phyloP scores from a whole-genome alignment of 2,329 filamentous ascomycete species.

The Arachnopeziza araneosa region DNA sequence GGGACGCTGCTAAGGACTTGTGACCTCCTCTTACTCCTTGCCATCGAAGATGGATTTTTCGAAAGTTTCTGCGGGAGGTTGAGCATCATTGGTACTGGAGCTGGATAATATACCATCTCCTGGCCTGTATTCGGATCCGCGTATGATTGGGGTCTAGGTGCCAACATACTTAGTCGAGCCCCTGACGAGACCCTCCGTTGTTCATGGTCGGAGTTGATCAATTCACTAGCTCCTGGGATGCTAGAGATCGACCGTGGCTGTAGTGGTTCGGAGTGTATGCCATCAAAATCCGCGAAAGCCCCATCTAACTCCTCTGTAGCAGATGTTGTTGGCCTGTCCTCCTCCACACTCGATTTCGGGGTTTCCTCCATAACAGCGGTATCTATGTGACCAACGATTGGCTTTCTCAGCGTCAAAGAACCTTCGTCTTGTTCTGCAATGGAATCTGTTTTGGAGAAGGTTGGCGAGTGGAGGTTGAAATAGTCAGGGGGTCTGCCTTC shows the following conservation, averaged over 20 bases:
- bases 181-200: slow-evolving; percentile 7
- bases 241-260: not conserved
- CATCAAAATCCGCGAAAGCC: slow-evolving; percentile 74
- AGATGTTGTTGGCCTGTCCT: slow-evolving; percentile 21
- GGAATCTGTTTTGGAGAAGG: slow-evolving; percentile 19
- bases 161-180: not conserved
- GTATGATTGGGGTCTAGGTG: slow-evolving; percentile 48
- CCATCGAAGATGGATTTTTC: slow-evolving; percentile 57
- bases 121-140: slow-evolving; percentile 61
- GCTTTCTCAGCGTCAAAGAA: slow-evolving; percentile 21
- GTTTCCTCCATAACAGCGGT: slow-evolving; percentile 4
- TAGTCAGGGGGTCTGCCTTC: slow-evolving; percentile 31
- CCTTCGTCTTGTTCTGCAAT: slow-evolving; percentile 27
- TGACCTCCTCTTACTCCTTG: slow-evolving; percentile 65
- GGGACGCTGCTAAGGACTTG: slow-evolving; percentile 64
- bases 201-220: not conserved
- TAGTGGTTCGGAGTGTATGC: slow-evolving; percentile 52
- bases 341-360: slow-evolving; percentile 5
- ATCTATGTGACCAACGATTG: slow-evolving; percentile 16
- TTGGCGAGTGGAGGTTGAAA: slow-evolving; percentile 21
- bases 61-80: slow-evolving; percentile 88
- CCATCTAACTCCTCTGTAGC: slow-evolving; percentile 47
- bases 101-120: slow-evolving; percentile 91
- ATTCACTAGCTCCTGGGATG: not conserved
- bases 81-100: slow-evolving; percentile 87